Evolutionary conservation across 305 asterid species (phyloP).

Genomic region (Solanum hybrid): DNA sequence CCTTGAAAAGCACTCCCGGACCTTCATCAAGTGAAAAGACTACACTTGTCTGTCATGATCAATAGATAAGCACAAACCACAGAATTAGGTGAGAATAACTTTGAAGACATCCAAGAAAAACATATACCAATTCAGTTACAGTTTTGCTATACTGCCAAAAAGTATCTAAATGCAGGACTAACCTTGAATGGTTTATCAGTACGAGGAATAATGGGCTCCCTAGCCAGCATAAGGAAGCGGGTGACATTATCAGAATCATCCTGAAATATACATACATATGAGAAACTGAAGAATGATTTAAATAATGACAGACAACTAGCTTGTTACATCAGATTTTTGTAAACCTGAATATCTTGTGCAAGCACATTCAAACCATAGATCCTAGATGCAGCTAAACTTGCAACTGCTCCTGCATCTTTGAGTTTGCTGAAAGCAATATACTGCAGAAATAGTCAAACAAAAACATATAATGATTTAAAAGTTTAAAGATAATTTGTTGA

Average conservation of each 20-base stretch:
- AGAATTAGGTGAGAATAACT: background rate
- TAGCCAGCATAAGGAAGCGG: conserved; percentile 93
- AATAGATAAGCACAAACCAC: conserved; percentile 4
- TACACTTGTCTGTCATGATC: conserved; percentile 69
- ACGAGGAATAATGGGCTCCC: conserved; percentile 98
- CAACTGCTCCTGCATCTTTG: conserved; percentile 94
- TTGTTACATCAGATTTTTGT: background rate
- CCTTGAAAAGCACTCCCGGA: conserved; percentile 97
- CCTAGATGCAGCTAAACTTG: conserved; percentile 74
- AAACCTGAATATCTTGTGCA: conserved; percentile 93
- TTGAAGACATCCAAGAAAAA: background rate
- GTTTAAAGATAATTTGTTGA: background rate
- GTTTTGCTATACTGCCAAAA: background rate
- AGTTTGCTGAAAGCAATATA: conserved; percentile 65
- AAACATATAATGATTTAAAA: background rate
- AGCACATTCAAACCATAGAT: conserved; percentile 79
- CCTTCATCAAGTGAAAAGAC: conserved; percentile 99
- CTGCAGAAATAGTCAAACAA: conserved; percentile 27
- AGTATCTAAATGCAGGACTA: conserved; percentile 15
- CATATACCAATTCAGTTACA: background rate
- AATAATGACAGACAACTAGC: background rate
- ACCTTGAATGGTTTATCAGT: conserved; percentile 94
- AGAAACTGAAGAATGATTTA: background rate
- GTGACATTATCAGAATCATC: conserved; percentile 92
- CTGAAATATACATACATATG: conserved; percentile 30